A percentile compares a stretch with the other conserved stretches of the same genome.
Evolutionary conservation across 1,284 basidiomycete species (phyloP).

Genomic region (Ceratobasidium sp.): DNA sequence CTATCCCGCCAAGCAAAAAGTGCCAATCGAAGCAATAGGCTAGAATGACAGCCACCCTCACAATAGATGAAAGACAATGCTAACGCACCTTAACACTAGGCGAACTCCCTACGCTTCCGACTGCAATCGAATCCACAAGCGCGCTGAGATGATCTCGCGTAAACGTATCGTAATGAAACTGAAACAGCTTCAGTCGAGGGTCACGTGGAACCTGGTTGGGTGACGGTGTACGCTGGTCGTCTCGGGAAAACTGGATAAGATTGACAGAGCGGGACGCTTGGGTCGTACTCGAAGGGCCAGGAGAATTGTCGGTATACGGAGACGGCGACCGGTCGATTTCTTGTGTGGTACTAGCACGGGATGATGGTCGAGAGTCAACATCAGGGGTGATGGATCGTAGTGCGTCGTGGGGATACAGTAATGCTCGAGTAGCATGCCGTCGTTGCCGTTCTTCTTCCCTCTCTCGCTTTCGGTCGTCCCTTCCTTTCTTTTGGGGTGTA

Average conservation of each 20-base stretch:
- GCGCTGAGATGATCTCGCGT: slow-evolving; percentile 91
- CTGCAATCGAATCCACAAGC: slow-evolving; percentile 86
- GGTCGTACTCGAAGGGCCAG: neutral
- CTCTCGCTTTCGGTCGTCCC: slow-evolving; percentile 27
- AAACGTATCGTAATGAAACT: slow-evolving; percentile 92
- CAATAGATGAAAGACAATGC: neutral
- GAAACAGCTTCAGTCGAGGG: slow-evolving; percentile 82
- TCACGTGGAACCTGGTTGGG: slow-evolving; percentile 56
- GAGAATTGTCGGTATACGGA: slow-evolving; percentile 1
- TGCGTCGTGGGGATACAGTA: slow-evolving; percentile 28
- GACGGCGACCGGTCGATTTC: neutral
- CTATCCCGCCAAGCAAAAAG: neutral
- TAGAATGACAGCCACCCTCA: neutral
- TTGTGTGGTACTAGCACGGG: neutral
- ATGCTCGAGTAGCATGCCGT: slow-evolving; percentile 11
- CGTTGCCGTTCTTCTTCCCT: slow-evolving; percentile 27
- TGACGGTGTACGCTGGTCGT: slow-evolving; percentile 18
- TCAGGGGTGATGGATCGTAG: slow-evolving; percentile 27
- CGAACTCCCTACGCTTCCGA: slow-evolving; percentile 47
- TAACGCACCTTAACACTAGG: slow-evolving; percentile 17
- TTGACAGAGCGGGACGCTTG: neutral
- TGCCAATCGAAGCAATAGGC: neutral
- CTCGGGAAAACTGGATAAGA: neutral
- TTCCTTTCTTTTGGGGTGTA: neutral
- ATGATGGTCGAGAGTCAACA: slow-evolving; percentile 15